phyloP scores from a whole-genome alignment of 1,139 yeast genomes.

The Yarrowia galli region DNA sequence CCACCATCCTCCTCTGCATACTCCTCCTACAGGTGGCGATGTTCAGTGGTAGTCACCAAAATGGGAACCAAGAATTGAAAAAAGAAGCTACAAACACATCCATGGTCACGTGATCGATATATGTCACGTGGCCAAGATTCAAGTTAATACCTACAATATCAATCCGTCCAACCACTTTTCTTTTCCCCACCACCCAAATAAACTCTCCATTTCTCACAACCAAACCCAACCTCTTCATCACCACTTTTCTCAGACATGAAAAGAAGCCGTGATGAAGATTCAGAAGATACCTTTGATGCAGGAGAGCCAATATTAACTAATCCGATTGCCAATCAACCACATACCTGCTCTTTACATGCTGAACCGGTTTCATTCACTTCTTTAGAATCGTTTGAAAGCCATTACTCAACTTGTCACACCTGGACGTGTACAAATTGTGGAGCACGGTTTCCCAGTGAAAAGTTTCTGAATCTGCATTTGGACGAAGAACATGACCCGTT shows the following conservation, averaged over 20 bases:
- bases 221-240: background rate
- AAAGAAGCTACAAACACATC: too few relatives aligned
- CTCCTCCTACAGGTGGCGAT: too few relatives aligned
- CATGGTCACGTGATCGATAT: too few relatives aligned
- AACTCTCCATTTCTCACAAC: background rate
- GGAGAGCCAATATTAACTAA: background rate
- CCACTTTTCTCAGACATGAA: conserved; percentile 1
- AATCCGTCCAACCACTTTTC: too few relatives aligned
- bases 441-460: conserved; percentile 55
- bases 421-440: conserved; percentile 56
- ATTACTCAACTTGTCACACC: conserved; percentile 44
- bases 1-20: too few relatives aligned
- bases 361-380: conserved; percentile 15
- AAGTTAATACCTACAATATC: too few relatives aligned
- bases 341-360: conserved; percentile 21
- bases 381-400: conserved; percentile 44
- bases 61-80: too few relatives aligned
- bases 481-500: conserved; percentile 65
- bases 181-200: background rate
- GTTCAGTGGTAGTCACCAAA: too few relatives aligned
- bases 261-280: conserved; percentile 19
- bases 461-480: conserved; percentile 58
- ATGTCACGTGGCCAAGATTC: too few relatives aligned
- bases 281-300: background rate
- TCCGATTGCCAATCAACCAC: background rate